phyloP scores from a whole-genome alignment of 352 stramenopile genomes.

The Pythium aristosporum region DNA sequence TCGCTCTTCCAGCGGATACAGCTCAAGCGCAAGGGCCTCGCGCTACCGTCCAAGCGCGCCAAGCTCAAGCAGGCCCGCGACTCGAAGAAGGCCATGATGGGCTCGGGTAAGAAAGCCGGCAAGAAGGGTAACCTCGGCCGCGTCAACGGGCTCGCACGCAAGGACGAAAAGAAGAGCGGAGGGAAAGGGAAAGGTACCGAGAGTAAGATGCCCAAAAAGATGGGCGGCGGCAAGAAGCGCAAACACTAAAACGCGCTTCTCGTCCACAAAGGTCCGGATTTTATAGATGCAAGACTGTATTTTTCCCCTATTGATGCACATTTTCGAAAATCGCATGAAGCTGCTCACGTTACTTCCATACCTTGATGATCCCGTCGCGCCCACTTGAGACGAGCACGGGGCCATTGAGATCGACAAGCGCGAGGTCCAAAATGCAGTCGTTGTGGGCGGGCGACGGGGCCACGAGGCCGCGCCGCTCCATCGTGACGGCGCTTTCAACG shows the following conservation, averaged over 20 bases:
- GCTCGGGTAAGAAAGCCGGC: conserved; percentile 40
- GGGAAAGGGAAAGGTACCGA: conserved; percentile 6
- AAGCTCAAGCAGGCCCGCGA: conserved; percentile 81
- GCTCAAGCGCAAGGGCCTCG: conserved; percentile 77
- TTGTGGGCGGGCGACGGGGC: conserved; percentile 86
- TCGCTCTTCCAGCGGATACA: conserved; percentile 89
- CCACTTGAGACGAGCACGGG: conserved; percentile 92
- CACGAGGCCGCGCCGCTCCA: conserved; percentile 86
- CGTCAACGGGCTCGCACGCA: conserved; percentile 25
- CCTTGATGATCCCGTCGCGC: conserved; percentile 95
- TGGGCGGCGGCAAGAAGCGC: conserved; percentile 19
- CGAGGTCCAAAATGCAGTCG: conserved; percentile 96
- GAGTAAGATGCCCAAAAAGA: conserved; percentile 18
- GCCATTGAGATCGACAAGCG: conserved; percentile 90
- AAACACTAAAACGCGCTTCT: conserved; percentile 9
- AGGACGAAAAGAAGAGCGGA: conserved; percentile 21
- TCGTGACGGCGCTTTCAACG: conserved; percentile 74
- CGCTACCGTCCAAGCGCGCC: conserved; percentile 76
- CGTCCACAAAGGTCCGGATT: background rate
- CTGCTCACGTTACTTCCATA: conserved; percentile 84
- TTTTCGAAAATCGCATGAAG: too few species aligned
- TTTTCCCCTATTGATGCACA: conserved; percentile 1
- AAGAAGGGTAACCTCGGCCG: conserved; percentile 39
- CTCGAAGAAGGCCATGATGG: conserved; percentile 65
- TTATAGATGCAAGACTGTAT: conserved; percentile 8